Evolutionary conservation across 106 monocot species (phyloP), one percentile per base, ranked within the genome.

Genomic region (Allium sativum): DNA sequence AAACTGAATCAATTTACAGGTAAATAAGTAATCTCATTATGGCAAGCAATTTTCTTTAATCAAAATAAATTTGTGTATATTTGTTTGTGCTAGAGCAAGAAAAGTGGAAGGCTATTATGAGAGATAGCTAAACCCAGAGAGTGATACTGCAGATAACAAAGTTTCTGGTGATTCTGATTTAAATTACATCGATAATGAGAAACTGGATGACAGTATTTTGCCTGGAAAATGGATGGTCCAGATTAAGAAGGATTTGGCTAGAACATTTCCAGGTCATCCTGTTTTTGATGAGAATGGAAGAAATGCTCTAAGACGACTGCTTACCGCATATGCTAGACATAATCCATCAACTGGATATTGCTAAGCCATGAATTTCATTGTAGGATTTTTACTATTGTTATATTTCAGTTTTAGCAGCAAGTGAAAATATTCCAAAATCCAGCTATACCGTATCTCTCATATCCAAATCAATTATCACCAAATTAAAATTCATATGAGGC

Each of bases 261-360:
- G 98, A 77, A 98, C 98, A 67, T 98, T 98, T 55, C 98, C 98
- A 8, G 98, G 98, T 42, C 98, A 98, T 77, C 98, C 98, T 63
- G 88, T 88, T 55, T 70, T 98, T 44, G 92, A 98, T 67, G 98
- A 92, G 57, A 81, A 78, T 74, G 98, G 98, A 65, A 78, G 98
- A 79, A 88, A 98, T 92, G 98, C 92, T 74, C 74, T 98, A 69
- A 98, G 98, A 64, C 79, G 98, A 54, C 75, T 98, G 31, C 92
- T 98, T 15, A 98, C 92, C 15, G 98, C 98, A 65, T 98, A 98
- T 88, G 98, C 98, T 72, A 73, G 88, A 14, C 98, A 98, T 83
- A 92, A 92, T 73, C 98, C 98, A 47, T 92, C 88, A 50, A 92
- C 92, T 74, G 98, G 98, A 13, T 98, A 98, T 48, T 98, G 98